Percentiles rank a stretch among this genome's conserved stretches.
Evolutionary conservation across 192 early-diverging fungal species (phyloP).

Genomic region (Mortierella hygrophila): DNA sequence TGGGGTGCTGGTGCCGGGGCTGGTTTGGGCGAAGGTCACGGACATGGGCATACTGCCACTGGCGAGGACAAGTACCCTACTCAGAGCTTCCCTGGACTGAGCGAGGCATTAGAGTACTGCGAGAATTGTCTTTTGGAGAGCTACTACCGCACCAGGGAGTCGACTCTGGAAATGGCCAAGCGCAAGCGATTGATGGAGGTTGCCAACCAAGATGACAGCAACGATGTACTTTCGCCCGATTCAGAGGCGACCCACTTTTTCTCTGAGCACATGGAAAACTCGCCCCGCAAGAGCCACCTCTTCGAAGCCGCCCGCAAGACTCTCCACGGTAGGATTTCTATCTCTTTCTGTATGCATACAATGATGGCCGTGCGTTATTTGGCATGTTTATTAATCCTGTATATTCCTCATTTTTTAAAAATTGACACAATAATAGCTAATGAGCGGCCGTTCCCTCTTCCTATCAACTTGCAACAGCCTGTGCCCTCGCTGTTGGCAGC

Average conservation of each 20-base stretch:
- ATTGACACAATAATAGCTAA: constrained; percentile 28
- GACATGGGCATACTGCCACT: constrained; percentile 9
- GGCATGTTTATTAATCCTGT: background rate
- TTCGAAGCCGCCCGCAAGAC: constrained; percentile 48
- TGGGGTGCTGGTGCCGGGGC: constrained; percentile 66
- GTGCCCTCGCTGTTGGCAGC: constrained; percentile 70
- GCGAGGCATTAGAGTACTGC: constrained; percentile 94
- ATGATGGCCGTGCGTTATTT: background rate
- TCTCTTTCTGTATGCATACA: background rate
- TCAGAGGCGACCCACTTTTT: constrained; percentile 48
- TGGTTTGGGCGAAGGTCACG: constrained; percentile 49
- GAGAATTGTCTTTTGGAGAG: constrained; percentile 89
- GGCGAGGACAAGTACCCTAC: constrained; percentile 65
- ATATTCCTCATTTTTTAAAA: too few species aligned
- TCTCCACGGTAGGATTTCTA: constrained; percentile 28
- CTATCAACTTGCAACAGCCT: constrained; percentile 62
- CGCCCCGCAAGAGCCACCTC: constrained; percentile 48
- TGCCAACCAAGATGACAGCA: constrained; percentile 35
- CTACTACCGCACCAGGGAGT: constrained; percentile 74
- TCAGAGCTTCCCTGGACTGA: constrained; percentile 82
- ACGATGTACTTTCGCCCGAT: constrained; percentile 31
- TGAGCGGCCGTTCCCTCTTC: constrained; percentile 32
- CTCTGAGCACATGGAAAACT: constrained; percentile 42
- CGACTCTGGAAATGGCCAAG: constrained; percentile 40
- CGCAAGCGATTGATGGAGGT: constrained; percentile 40